phyloP scores from a whole-genome alignment of 2,329 filamentous ascomycete species.

The Drechslerella dactyloides region DNA sequence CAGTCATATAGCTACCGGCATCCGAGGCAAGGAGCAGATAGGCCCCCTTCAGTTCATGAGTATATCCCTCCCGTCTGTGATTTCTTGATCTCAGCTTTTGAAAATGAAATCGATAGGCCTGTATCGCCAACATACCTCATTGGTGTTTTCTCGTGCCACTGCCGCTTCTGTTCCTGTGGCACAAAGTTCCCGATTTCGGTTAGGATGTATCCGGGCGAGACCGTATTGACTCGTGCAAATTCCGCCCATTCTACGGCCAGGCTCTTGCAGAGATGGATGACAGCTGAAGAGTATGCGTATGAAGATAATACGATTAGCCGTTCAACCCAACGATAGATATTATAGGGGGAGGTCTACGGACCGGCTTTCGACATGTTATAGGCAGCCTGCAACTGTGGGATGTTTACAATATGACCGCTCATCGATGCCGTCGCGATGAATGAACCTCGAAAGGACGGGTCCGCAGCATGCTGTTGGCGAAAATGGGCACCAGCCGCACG shows the following conservation, averaged over 20 bases:
- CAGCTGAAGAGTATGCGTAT: slow-evolving; percentile 42
- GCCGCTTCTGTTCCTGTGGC: slow-evolving; percentile 69
- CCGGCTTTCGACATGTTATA: slow-evolving; percentile 77
- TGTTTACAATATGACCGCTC: slow-evolving; percentile 77
- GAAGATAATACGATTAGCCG: slow-evolving; percentile 50
- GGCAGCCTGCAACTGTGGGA: slow-evolving; percentile 75
- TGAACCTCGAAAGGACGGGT: slow-evolving; percentile 69
- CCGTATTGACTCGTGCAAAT: slow-evolving; percentile 74
- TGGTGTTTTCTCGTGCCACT: slow-evolving; percentile 79
- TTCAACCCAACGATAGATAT: no score
- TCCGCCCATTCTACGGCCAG: slow-evolving; percentile 78
- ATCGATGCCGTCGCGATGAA: slow-evolving; percentile 82
- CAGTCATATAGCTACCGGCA: slow-evolving; percentile 82
- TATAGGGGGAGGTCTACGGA: slow-evolving; percentile 58
- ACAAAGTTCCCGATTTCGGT: slow-evolving; percentile 75
- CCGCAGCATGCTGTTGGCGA: slow-evolving; percentile 69
- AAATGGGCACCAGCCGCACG: slow-evolving; percentile 73
- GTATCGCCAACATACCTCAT: slow-evolving; percentile 65
- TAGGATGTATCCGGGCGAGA: slow-evolving; percentile 77
- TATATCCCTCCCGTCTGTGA: slow-evolving; percentile 70
- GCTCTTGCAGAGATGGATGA: slow-evolving; percentile 66
- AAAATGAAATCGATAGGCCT: not conserved
- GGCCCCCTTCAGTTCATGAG: slow-evolving; percentile 79
- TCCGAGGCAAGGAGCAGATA: slow-evolving; percentile 83
- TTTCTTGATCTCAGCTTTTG: not conserved